Evolutionary conservation across 164 flowering plant species (phyloP), one percentile per base, ranked within the genome.

Genomic region (Nelumbo lutea): DNA sequence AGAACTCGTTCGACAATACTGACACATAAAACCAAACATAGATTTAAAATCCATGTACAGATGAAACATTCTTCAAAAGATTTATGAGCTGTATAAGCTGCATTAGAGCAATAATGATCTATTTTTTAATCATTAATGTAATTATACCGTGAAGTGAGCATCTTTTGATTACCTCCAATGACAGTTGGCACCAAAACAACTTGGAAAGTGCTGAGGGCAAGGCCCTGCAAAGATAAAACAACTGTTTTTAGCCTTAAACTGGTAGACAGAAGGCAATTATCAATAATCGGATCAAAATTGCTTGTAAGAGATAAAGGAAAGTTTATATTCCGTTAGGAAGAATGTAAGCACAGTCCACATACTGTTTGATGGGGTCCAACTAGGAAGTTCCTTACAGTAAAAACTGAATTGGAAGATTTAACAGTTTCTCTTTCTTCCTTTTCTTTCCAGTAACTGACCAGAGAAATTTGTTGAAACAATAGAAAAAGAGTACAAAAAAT

Each of bases 161-260:
- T 27, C 27, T 27, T 69, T 65, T 52, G 65, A 9, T 79, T 84
- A 89, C 97, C 97, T 83, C 97, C 98, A 75, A 88, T 59, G 69
- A 95, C 48, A 13, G 99, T 95, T 61, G 99, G 99, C 64, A 92
- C 87, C 72, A 95, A 72, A 56, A 95, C 99, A 78, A 92, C 98
- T 81, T 92, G 99, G 75, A 95, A 92, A 55, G 99, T 95, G 80
- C 99, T 95, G 75, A 92, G 68, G 66, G 98, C 95, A 42, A 92
- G 84, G 63, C 99, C 98, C 98, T 95, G 93, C 64, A 71, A 68
- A 66, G 65, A 65, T 65, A 56, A 38, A 56, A 27, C n/a, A 47
- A 9, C 13, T n/a, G 52, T 11, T 68, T 65, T 65, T 14, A 38
- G 61, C 66, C 9, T 27, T 44, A 57, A 13, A 27, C 40, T 9